phyloP scores from a whole-genome alignment of 139 green algal genomes.

The Choricystis sp. region DNA sequence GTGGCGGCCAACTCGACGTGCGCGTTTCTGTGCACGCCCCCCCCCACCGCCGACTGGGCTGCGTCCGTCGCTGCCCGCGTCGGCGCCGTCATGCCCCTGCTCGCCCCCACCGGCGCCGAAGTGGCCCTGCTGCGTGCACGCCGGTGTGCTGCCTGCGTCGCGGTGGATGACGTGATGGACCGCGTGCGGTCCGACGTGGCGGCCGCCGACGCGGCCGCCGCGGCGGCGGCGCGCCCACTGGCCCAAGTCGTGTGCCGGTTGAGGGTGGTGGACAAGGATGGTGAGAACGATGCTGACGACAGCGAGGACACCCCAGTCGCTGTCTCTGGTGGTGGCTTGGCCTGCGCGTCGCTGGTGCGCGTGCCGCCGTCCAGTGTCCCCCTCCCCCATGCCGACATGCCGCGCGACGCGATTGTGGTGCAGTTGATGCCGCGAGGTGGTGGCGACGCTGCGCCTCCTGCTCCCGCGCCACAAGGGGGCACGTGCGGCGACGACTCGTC shows the following conservation, averaged over 20 bases:
- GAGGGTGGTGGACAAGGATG: too few relatives aligned
- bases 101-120: background rate
- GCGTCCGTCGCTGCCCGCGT: background rate
- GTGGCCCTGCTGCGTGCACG: background rate
- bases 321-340: background rate
- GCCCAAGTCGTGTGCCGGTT: too few relatives aligned
- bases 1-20: background rate
- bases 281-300: too few relatives aligned
- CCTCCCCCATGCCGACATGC: background rate
- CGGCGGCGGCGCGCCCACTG: background rate
- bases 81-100: background rate
- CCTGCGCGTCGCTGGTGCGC: background rate
- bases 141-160: background rate
- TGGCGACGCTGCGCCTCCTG: background rate
- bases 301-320: too few relatives aligned
- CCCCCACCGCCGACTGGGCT: background rate
- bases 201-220: background rate
- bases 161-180: background rate
- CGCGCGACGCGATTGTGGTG: background rate
- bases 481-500: background rate
- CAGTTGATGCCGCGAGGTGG: background rate
- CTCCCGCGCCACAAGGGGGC: background rate
- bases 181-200: background rate
- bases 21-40: too few relatives aligned
- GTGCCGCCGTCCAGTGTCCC: background rate